These are phyloP conservation scores for Termitomyces sp. DNA, from an alignment of 768 basidiomycete species.

Conservation along the genomic window DNA sequence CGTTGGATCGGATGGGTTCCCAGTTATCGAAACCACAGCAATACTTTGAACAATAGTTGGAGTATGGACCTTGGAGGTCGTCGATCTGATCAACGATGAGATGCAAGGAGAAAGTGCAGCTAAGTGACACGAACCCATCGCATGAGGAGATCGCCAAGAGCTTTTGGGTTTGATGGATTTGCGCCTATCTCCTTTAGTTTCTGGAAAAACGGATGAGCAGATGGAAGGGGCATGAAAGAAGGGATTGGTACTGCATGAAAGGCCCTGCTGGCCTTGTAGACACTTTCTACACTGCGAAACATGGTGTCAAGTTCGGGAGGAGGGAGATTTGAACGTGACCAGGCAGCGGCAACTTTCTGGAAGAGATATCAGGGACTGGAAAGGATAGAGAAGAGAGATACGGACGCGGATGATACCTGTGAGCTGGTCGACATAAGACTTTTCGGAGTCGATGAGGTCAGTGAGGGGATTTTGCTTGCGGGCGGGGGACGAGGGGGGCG, in stretches of 20 bases:
- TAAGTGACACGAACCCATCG: constrained; percentile 71
- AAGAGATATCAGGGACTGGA: constrained; percentile 10
- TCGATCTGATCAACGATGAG: constrained; percentile 60
- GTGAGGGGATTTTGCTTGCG: constrained; percentile 71
- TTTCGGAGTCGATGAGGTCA: constrained; percentile 94
- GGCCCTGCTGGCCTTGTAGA: constrained; percentile 87
- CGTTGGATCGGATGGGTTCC: constrained; percentile 74
- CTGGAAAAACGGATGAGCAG: constrained; percentile 38
- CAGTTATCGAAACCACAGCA: constrained; percentile 77
- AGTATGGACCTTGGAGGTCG: constrained; percentile 85
- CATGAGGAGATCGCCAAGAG: constrained; percentile 92
- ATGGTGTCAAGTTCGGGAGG: constrained; percentile 88
- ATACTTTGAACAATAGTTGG: constrained; percentile 70
- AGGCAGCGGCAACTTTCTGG: constrained; percentile 96
- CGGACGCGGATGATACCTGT: constrained; percentile 87
- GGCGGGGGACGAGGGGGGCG: constrained; percentile 34
- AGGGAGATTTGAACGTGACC: constrained; percentile 93
- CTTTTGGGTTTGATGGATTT: constrained; percentile 89
- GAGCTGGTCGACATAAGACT: constrained; percentile 84
- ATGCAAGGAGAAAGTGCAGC: constrained; percentile 5
- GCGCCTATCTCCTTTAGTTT: constrained; percentile 93
- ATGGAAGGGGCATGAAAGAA: neutral
- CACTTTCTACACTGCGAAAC: constrained; percentile 89
- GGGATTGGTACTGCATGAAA: constrained; percentile 57
- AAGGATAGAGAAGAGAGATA: constrained; percentile 7